Evolutionary conservation across 495 filamentous ascomycete species (phyloP).

Genomic region (Choiromyces venosus): DNA sequence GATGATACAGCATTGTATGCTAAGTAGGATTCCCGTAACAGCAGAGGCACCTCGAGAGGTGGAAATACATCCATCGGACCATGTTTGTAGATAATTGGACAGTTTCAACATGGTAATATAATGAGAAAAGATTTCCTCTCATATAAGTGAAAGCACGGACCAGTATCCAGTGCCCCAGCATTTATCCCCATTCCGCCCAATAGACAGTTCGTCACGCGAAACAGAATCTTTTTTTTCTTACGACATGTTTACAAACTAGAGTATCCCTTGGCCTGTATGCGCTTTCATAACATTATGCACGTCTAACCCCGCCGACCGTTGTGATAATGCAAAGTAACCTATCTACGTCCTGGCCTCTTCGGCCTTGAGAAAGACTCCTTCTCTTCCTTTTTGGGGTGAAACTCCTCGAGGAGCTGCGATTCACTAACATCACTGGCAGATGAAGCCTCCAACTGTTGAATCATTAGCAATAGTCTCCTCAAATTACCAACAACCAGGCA

Average conservation of each 20-base stretch:
- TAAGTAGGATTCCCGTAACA: no score
- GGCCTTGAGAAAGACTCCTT: conserved; percentile 76
- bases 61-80: no score
- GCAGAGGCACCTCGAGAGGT: no score
- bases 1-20: no score
- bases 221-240: background rate
- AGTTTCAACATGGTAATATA: no score
- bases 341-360: conserved; percentile 70
- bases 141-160: no score
- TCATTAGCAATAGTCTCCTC: conserved; percentile 43
- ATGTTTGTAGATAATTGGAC: no score
- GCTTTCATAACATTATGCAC: background rate
- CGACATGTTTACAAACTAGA: background rate
- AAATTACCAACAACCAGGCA: conserved; percentile 15
- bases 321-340: background rate
- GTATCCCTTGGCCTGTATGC: background rate
- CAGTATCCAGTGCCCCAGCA: no score
- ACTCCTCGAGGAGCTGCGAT: conserved; percentile 63
- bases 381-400: conserved; percentile 64
- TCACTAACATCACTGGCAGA: conserved; percentile 74
- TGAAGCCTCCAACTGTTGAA: conserved; percentile 57
- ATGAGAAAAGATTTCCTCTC: no score
- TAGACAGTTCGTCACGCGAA: background rate
- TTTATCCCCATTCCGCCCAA: no score
- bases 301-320: background rate